Evolutionary conservation across 306 rosid genomes (phyloP).

Genomic region (Quercus berberidifolia): DNA sequence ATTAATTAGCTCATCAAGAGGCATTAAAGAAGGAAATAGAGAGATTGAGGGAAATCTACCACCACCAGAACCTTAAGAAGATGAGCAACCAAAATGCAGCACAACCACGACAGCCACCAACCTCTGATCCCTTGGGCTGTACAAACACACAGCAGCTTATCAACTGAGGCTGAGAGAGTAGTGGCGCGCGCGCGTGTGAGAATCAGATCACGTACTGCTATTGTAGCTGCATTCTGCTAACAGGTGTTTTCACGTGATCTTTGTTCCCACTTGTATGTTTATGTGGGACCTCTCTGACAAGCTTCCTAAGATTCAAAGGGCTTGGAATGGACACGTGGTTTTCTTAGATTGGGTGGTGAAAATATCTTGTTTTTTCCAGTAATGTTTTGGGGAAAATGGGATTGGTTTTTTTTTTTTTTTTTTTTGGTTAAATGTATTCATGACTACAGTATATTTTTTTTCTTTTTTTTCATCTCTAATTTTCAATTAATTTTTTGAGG

Average conservation of each 20-base stretch:
- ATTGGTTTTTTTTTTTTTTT: conserved; percentile 14
- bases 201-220: too few species aligned
- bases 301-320: conserved; percentile 24
- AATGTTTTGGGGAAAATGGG: conserved; percentile 18
- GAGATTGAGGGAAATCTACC: conserved; percentile 81
- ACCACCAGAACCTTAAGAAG: conserved; percentile 69
- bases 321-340: conserved; percentile 40
- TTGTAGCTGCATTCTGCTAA: conserved; percentile 16
- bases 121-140: conserved; percentile 27
- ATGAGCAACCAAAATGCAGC: conserved; percentile 39
- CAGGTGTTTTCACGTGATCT: conserved; percentile 58
- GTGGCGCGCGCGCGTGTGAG: not conserved
- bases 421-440: conserved; percentile 1
- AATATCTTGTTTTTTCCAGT: not conserved
- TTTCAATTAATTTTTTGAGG: conserved; percentile 2
- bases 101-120: conserved; percentile 19
- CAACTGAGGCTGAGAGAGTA: conserved; percentile 8
- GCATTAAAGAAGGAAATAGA: conserved; percentile 90
- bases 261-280: conserved; percentile 42
- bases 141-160: conserved; percentile 41
- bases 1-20: conserved; percentile 78
- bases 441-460: not conserved
- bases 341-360: conserved; percentile 25
- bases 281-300: conserved; percentile 38
- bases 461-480: not conserved